Evolutionary conservation across 805 yeast genomes (phyloP).

Genomic region (Spencermartinsiella europaea): DNA sequence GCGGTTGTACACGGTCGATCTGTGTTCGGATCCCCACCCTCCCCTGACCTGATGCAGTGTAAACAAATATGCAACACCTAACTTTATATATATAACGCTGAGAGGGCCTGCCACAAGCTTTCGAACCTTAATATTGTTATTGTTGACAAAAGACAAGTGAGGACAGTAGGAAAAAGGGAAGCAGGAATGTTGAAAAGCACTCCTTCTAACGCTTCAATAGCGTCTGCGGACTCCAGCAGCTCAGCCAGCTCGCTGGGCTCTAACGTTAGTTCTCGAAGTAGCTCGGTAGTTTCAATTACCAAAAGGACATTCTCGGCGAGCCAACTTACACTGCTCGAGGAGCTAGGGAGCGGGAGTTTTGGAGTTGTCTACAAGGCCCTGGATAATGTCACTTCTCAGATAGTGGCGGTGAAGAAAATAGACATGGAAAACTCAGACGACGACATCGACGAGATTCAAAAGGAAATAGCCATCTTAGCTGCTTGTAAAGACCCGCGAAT

Average conservation of each 20-base stretch:
- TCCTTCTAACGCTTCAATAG: no score
- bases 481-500: conserved; percentile 60
- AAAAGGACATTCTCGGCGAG: conserved; percentile 30
- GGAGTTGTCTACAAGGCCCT: conserved; percentile 69
- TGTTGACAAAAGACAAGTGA: no score
- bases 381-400: conserved; percentile 33
- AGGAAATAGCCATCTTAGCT: conserved; percentile 63
- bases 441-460: conserved; percentile 66
- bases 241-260: not conserved
- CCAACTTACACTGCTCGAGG: conserved; percentile 45
- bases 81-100: no score
- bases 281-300: conserved; percentile 8
- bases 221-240: no score
- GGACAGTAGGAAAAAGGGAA: no score
- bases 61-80: not conserved
- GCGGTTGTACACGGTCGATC: no score
- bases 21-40: no score
- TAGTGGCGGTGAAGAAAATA: conserved; percentile 36
- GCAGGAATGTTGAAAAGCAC: no score
- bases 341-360: conserved; percentile 74
- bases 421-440: conserved; percentile 64
- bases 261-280: conserved; percentile 8
- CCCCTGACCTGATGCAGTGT: conserved; percentile 1
- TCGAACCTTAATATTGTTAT: no score
- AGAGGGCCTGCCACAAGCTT: no score